Conservation (phyloP, 164 flowering plant species). For the Vitis rupestris region DNA sequence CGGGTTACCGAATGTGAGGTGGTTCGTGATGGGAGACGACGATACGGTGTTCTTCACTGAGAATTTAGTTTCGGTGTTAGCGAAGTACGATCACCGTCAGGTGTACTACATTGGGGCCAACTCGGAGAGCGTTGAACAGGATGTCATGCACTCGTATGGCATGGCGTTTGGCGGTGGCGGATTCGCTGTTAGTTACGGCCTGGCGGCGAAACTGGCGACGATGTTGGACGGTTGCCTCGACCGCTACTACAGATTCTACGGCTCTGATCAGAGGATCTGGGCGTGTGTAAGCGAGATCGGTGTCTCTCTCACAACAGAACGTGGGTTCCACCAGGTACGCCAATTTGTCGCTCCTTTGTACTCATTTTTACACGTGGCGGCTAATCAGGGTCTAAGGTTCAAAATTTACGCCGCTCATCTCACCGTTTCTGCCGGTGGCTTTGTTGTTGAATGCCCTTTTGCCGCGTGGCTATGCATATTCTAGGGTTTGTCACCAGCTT, state of each 20-base stretch:
- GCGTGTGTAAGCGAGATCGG: slow-evolving; percentile 62
- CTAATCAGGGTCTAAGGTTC: too few species aligned
- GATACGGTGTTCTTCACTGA: slow-evolving; percentile 84
- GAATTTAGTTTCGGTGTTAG: slow-evolving; percentile 58
- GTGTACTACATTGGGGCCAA: slow-evolving; percentile 73
- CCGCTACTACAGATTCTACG: slow-evolving; percentile 57
- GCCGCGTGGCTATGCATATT: too few species aligned
- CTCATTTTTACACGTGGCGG: too few species aligned
- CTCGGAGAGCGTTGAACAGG: slow-evolving; percentile 88
- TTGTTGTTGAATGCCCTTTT: too few species aligned
- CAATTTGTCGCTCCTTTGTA: not conserved
- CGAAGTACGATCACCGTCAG: slow-evolving; percentile 60
- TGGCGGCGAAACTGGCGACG: slow-evolving; percentile 47
- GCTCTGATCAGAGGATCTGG: slow-evolving; percentile 70
- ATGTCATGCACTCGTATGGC: slow-evolving; percentile 55
- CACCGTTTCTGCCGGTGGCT: too few species aligned
- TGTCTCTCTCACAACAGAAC: slow-evolving; percentile 41
- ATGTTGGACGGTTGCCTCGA: slow-evolving; percentile 61
- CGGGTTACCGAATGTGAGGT: slow-evolving; percentile 53
- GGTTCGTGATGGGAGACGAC: slow-evolving; percentile 97
- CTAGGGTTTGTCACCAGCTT: too few species aligned
- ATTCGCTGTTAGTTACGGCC: slow-evolving; percentile 66
- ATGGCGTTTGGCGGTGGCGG: slow-evolving; percentile 98
- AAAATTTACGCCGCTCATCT: too few species aligned
- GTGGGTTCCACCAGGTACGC: slow-evolving; percentile 66